Evolutionary conservation across 2,329 filamentous ascomycete species (phyloP), one percentile per base, ranked within the genome.

Genomic region (Monosporascus sp.): DNA sequence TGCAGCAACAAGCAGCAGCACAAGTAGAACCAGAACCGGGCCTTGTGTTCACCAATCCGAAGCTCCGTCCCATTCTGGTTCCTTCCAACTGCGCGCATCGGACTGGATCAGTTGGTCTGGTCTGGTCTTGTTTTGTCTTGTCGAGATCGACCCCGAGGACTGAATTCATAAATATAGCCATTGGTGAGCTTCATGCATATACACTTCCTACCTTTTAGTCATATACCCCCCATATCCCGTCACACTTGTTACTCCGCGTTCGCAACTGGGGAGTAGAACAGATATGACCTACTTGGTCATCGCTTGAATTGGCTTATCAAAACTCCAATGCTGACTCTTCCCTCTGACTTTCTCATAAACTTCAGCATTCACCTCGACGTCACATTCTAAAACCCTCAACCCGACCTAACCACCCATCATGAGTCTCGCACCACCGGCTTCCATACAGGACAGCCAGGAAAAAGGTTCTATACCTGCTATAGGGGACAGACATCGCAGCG

Each of bases 341-440:
- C 37, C 37, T 49, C 37, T 49, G 38, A 24, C 17, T 37, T 27
- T 22, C 8, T 17, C 47, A 49, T 19, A 50, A 24, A 27, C 14
- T 38, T 44, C 22, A 50, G 19, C 37, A 40, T 57, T 55, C 52
- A 52, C 55, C 52, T 56, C 57, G 57, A 55, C 55, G 60, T 53
- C 56, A 51, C 58, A 61, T 61, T 49, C 44, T 49, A 49, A 47
- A 20, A 37, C 31, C 38, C 45, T 44, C 43, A 46, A 37, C 46
- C 51, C 55, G 47, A 47, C 41, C 46, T 51, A 45, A 44, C 53
- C 52, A 59, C 44, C 43, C 41, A 58, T 22, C 37, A 69, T 69
- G 67, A 67, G 60, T 61, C 64, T 68, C 47, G 57, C 63, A 58
- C 64, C 65, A 35, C 61, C 66, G 55, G 65, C 63, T 58, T 58